A percentile compares a stretch with the other conserved stretches of the same genome.
Conservation (phyloP, 139 green algal species). For the Desmodesmus armatus region DNA sequence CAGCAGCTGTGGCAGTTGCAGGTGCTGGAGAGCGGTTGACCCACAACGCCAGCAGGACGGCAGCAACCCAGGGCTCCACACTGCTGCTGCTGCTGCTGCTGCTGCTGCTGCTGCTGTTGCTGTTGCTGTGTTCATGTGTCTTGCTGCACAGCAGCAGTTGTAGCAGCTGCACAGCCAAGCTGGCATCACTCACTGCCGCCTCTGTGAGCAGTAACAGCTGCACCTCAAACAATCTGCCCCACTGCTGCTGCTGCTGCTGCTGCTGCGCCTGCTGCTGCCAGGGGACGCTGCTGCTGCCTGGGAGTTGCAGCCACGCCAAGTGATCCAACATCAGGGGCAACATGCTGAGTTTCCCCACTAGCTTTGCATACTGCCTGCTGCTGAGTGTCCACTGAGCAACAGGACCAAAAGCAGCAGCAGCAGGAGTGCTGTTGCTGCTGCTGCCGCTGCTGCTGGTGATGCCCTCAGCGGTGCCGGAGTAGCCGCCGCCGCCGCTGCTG, state of each 20-base stretch:
- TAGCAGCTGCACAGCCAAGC: not conserved
- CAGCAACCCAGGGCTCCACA: too few relatives aligned
- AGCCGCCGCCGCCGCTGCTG: not conserved
- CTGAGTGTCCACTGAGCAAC: not conserved
- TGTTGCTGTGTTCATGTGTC: not conserved
- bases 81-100: conserved; percentile 7
- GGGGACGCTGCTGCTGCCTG: not conserved
- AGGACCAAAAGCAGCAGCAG: not conserved
- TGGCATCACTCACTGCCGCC: not conserved
- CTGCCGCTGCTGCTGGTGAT: not conserved
- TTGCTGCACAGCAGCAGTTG: conserved; percentile 13
- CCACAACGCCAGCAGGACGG: too few relatives aligned
- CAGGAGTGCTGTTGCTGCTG: not conserved
- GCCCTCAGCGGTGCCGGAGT: not conserved
- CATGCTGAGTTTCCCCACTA: too few relatives aligned
- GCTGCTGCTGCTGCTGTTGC: conserved; percentile 31
- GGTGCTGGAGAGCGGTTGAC: too few relatives aligned
- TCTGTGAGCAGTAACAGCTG: too few relatives aligned
- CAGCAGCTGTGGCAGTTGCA: not conserved
- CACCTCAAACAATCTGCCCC: not conserved
- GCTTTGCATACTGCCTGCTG: too few relatives aligned
- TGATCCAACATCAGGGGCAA: too few relatives aligned
- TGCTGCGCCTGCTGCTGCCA: not conserved
- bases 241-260: not conserved
- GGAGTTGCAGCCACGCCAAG: too few relatives aligned